A percentile compares a stretch with the other conserved stretches of the same genome.
Evolutionary conservation across 495 filamentous ascomycete genomes (phyloP).

Genomic region (Neurospora sp.): DNA sequence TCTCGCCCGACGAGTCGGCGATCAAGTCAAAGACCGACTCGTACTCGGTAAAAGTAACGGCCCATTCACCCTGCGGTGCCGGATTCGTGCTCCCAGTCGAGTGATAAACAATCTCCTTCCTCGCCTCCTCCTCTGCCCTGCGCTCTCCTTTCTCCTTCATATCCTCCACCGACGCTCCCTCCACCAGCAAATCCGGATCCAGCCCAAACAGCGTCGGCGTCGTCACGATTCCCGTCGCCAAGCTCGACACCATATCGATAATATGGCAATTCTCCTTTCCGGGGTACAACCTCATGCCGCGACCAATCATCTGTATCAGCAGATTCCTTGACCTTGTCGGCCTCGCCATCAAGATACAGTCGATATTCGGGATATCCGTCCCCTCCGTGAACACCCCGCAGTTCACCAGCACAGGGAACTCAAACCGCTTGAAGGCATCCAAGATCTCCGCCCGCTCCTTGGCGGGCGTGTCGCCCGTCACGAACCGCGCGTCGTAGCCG

Average conservation of each 20-base stretch:
- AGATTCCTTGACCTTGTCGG: conserved; percentile 87
- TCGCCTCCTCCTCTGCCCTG: conserved; percentile 28
- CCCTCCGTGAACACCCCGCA: conserved; percentile 95
- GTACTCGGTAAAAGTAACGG: conserved; percentile 74
- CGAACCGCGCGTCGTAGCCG: conserved; percentile 72
- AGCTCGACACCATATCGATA: conserved; percentile 87
- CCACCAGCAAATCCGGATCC: conserved; percentile 70
- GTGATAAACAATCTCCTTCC: conserved; percentile 8
- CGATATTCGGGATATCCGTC: conserved; percentile 95
- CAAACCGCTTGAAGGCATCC: conserved; percentile 59
- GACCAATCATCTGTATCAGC: conserved; percentile 94
- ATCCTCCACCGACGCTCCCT: conserved; percentile 46
- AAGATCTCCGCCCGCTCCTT: conserved; percentile 54
- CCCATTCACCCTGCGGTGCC: conserved; percentile 6
- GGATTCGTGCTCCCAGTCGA: conserved; percentile 6
- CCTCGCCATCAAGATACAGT: conserved; percentile 81
- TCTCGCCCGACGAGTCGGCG: conserved; percentile 66
- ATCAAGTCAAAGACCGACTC: conserved; percentile 82
- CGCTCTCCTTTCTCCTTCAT: conserved; percentile 44
- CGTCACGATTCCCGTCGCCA: conserved; percentile 73
- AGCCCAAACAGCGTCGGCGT: conserved; percentile 90
- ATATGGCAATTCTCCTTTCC: conserved; percentile 86
- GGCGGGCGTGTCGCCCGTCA: conserved; percentile 68
- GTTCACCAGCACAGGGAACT: conserved; percentile 85
- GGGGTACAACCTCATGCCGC: conserved; percentile 73